Base-by-base conservation (phyloP, 768 basidiomycete species). In the Suillus fuscotomentosus region DNA sequence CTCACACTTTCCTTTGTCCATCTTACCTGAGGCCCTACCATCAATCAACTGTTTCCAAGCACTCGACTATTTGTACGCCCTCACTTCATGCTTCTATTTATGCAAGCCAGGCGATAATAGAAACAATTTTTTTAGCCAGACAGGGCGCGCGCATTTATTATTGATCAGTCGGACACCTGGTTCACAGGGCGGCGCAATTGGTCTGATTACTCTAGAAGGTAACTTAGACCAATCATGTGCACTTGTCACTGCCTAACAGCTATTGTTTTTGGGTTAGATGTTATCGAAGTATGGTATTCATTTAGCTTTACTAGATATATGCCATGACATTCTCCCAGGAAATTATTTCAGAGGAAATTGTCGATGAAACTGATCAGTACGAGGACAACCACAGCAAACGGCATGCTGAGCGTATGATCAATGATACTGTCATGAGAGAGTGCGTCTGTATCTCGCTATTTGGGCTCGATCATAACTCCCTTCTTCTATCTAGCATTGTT, bases 301-400 rank as follows among this genome's bases (percentile, higher is more conserved):
- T 65, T 50, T 60, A 5, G 47, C 60, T 45, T 31, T 10, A 34
- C 13, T 22, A 14, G 36, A 17, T 38, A 54, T 8, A 61, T 31
- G 61, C 22, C 13, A 20, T 55, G 9, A 61, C 31, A 66, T 65
- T 61, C 65, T 74, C 72, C 67, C 76, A 93, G 84, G 95, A 97
- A 83, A 97, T 99, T 65, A 93, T 98, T n/a, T 89, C 91, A 0
- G 95, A 97, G 77, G 96, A 97, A 73, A 97, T 97, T 62, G 90
- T 97, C 36, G 95, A 97, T 71, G 95, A 97, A 76, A 97, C 94
- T 3, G 95, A 97, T 76, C 83, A 88, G 34, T 96, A 91, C 69
- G 88, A 92, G 68, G 93, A 94, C 68, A 97, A 96, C 71, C 87
- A 88, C 51, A 88, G 86, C 56, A 95, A 95, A 72, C 83, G 83